These are phyloP conservation scores for Diaporthe sp. DNA, from an alignment of 2,329 filamentous ascomycete genomes.

Conservation along the genomic window DNA sequence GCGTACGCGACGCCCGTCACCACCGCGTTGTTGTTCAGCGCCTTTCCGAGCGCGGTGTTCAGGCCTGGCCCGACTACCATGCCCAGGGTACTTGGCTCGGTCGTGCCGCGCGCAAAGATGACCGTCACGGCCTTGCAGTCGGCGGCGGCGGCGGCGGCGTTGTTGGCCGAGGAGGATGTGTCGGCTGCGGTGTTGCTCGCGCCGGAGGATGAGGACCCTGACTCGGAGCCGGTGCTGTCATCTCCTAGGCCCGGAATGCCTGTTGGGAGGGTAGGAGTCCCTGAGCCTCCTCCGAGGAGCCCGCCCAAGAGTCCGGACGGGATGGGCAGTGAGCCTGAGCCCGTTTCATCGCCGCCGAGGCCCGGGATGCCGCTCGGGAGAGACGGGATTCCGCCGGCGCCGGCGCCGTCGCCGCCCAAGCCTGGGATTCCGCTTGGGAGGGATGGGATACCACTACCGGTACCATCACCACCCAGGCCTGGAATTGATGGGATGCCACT, in stretches of 20 bases:
- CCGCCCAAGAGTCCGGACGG: not conserved
- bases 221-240: not conserved
- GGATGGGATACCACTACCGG: not conserved
- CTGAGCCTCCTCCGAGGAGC: not conserved
- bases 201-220: not conserved
- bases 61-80: conserved; percentile 41
- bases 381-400: not conserved
- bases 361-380: conserved; percentile 10
- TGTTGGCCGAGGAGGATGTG: not conserved
- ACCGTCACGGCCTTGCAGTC: conserved; percentile 38
- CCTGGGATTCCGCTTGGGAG: not conserved
- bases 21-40: conserved; percentile 33
- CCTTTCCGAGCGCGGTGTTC: conserved; percentile 34
- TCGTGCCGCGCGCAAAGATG: conserved; percentile 44
- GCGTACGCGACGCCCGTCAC: conserved; percentile 43
- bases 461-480: not conserved
- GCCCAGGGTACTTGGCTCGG: conserved; percentile 41
- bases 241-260: not conserved
- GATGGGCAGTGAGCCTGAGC: not conserved
- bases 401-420: not conserved
- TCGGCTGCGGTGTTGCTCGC: not conserved
- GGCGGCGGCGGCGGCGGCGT: not conserved
- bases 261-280: not conserved
- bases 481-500: not conserved
- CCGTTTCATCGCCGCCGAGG: not conserved